phyloP scores from a whole-genome alignment of 2,329 filamentous ascomycete genomes.

The Xylariaceae sp. region DNA sequence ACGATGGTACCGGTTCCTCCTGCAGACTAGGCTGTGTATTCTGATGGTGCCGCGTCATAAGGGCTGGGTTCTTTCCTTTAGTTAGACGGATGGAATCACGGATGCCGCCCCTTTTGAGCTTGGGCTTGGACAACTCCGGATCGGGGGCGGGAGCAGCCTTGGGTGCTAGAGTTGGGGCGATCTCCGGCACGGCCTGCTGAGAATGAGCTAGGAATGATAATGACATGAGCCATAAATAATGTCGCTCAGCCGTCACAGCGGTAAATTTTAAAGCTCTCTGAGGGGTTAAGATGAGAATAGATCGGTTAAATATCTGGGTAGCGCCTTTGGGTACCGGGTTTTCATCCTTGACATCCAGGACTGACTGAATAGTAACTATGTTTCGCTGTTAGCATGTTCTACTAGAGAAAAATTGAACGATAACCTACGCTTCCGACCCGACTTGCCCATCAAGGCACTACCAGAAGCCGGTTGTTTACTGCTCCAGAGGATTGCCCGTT shows the following conservation, averaged over 20 bases:
- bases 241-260: slow-evolving; percentile 78
- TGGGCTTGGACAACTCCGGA: slow-evolving; percentile 54
- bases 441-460: slow-evolving; percentile 88
- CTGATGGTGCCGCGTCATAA: slow-evolving; percentile 43
- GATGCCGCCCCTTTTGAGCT: slow-evolving; percentile 63
- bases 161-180: slow-evolving; percentile 54
- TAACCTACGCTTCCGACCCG: slow-evolving; percentile 87
- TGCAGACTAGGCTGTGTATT: slow-evolving; percentile 7
- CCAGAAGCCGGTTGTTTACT: slow-evolving; percentile 94
- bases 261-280: slow-evolving; percentile 96
- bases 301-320: slow-evolving; percentile 78
- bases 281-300: slow-evolving; percentile 92
- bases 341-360: slow-evolving; percentile 95
- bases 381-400: slow-evolving; percentile 29
- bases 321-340: slow-evolving; percentile 80
- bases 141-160: slow-evolving; percentile 46
- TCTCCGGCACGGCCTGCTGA: slow-evolving; percentile 77
- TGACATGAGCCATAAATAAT: slow-evolving; percentile 94
- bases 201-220: slow-evolving; percentile 95
- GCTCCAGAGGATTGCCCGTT: slow-evolving; percentile 96
- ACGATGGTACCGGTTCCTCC: slow-evolving; percentile 24
- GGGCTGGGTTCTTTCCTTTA: slow-evolving; percentile 67
- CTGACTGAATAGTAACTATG: slow-evolving; percentile 90
- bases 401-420: slow-evolving; percentile 8
- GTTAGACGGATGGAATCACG: slow-evolving; percentile 89